Evolutionary conservation across 2,329 filamentous ascomycete species (phyloP), one percentile per base, ranked within the genome.

Genomic region (Teratosphaeria viscida): DNA sequence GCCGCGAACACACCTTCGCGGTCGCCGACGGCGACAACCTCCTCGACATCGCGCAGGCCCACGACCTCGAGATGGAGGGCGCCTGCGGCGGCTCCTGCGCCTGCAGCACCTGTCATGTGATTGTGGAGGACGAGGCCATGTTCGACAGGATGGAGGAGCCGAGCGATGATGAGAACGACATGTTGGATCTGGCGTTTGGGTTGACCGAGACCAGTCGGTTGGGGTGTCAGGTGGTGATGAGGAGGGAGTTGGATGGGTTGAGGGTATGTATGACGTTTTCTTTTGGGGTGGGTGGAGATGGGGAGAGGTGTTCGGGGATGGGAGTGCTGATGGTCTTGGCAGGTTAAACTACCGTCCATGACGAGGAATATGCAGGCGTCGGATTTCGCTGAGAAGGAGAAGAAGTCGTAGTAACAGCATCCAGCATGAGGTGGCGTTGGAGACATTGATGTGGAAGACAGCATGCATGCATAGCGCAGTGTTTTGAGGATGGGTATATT

Each of bases 1-100:
- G 86, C 56, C 79, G 83, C 34, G 81, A 85, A 65, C 82, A 89
- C 73, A 89, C 87, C 62, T 84, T 96, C 68, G 85, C 87, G 61
- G 92, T 96, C 8, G 80, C 84, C 14, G 85, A 88, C 67, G 94
- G 94, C 56, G 91, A 96, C 75, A 99, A 99, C 74, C 79, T 64
- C n/a, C 81, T 99, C 58, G 92, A 97, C 70, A 92, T 99, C 70
- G 94, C 92, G 26, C 92, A 96, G 73, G 90, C 88, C 54, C 84
- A 97, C 74, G 92, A 97, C 71, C 79, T 99, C 52, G 94, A 99
- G 74, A 97, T 99, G 92, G 94, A 99, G 79, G 85, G 94, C 62
- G 94, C 94, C 12, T 99, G 94, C 71, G 94, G 94, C 66, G 94
- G 91, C 26, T 94, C 89, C 37, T 96, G 91, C 75, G 91, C 91